Conservation (phyloP, 345 rosid genomes). For the Bretschneidera sinensis region DNA sequence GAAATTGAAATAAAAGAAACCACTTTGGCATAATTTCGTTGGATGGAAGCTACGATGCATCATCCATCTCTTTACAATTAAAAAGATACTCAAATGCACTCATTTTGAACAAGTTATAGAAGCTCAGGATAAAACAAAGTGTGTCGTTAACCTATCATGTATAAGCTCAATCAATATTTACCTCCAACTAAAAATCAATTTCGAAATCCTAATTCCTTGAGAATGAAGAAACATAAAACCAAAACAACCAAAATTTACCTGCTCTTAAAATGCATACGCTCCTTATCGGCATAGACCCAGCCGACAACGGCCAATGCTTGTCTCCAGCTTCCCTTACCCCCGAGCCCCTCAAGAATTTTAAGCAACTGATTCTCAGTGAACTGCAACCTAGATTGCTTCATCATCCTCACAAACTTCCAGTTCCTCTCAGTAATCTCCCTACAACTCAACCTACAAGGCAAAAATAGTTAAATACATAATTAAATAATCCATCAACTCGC, state of each 20-base stretch:
- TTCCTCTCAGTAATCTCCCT: slow-evolving; percentile 61
- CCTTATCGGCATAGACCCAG: slow-evolving; percentile 71
- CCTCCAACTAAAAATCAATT: no score
- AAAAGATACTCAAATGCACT: background rate
- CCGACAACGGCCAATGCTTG: slow-evolving; percentile 71
- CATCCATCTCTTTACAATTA: background rate
- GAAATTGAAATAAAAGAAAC: background rate
- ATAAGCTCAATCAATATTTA: no score
- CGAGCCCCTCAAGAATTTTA: slow-evolving; percentile 68
- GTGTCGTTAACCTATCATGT: no score
- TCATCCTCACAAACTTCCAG: slow-evolving; percentile 89
- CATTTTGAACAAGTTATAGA: background rate
- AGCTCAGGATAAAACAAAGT: no score
- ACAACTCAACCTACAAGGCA: slow-evolving; percentile 52
- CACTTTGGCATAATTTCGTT: no score
- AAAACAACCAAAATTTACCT: slow-evolving; percentile 30
- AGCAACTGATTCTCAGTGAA: slow-evolving; percentile 84
- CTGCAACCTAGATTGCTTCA: slow-evolving; percentile 82
- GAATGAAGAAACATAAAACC: background rate
- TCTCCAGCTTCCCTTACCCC: slow-evolving; percentile 64
- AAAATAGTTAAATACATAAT: no score
- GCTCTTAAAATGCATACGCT: slow-evolving; percentile 53
- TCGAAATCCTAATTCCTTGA: background rate
- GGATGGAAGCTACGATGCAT: no score
- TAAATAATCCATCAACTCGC: background rate